phyloP scores from a whole-genome alignment of 2,329 filamentous ascomycete species.

The Sclerotinia borealis region DNA sequence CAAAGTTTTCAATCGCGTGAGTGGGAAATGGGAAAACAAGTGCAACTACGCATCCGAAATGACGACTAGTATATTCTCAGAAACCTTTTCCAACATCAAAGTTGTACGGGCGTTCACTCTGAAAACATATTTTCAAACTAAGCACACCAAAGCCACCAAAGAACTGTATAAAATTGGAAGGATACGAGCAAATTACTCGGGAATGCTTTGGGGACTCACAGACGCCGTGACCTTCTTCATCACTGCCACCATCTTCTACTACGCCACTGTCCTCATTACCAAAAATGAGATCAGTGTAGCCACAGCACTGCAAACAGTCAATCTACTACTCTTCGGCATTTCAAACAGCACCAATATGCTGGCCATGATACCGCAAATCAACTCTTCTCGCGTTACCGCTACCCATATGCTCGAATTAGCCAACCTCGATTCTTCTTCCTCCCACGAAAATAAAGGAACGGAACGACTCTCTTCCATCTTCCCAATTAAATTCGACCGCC shows the following conservation, averaged over 20 bases:
- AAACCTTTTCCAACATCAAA: constrained; percentile 72
- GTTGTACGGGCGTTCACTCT: constrained; percentile 71
- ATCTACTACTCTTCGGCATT: constrained; percentile 78
- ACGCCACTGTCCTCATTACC: constrained; percentile 61
- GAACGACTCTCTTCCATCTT: constrained; percentile 42
- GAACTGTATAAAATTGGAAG: constrained; percentile 55
- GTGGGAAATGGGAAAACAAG: constrained; percentile 63
- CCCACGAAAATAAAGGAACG: constrained; percentile 36
- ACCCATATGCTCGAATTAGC: constrained; percentile 66
- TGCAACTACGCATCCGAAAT: constrained; percentile 58
- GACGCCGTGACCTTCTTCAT: constrained; percentile 67
- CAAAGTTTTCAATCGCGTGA: constrained; percentile 57
- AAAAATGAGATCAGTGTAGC: constrained; percentile 44
- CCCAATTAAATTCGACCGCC: constrained; percentile 46
- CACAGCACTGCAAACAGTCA: constrained; percentile 66
- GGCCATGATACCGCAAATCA: constrained; percentile 73
- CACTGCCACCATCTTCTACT: constrained; percentile 77
- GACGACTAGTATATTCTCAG: constrained; percentile 59
- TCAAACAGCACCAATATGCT: constrained; percentile 65
- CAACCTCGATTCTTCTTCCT: constrained; percentile 42
- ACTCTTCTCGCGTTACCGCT: constrained; percentile 65
- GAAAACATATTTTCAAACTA: constrained; percentile 62
- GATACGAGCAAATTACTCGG: constrained; percentile 59
- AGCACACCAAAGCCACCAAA: constrained; percentile 49
- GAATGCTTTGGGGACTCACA: constrained; percentile 70